Conservation (phyloP, 2,329 filamentous ascomycete genomes). For the Fusarium tricinctum region DNA sequence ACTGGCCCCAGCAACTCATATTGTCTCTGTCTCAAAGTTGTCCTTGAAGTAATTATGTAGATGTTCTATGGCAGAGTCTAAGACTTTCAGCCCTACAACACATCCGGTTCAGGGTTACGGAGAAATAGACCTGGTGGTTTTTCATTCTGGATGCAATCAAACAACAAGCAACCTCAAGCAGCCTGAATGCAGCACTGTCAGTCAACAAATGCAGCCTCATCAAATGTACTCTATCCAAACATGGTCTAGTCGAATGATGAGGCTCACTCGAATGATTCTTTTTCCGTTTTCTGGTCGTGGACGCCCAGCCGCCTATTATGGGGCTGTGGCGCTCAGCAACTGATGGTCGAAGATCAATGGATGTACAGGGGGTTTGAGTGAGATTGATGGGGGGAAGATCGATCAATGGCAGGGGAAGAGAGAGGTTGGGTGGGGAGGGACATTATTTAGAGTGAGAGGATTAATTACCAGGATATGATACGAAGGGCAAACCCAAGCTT, state of each 20-base stretch:
- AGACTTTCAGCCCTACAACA: constrained; percentile 39
- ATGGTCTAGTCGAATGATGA: constrained; percentile 23
- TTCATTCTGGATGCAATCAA: background rate
- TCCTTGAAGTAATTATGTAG: background rate
- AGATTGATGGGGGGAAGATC: constrained; percentile 11
- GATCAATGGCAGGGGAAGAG: constrained; percentile 25
- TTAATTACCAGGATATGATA: constrained; percentile 7
- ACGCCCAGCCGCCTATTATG: constrained; percentile 18
- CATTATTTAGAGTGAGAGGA: constrained; percentile 13
- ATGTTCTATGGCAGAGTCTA: constrained; percentile 8
- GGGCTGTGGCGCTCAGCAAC: constrained; percentile 24
- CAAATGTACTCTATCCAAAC: background rate
- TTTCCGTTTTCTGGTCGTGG: constrained; percentile 22
- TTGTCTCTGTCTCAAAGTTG: background rate
- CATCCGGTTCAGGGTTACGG: background rate
- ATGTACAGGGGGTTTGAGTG: constrained; percentile 22
- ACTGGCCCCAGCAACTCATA: background rate
- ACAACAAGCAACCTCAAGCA: background rate
- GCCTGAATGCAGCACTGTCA: background rate
- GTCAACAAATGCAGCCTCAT: constrained; percentile 11
- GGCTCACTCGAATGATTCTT: constrained; percentile 35
- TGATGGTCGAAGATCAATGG: constrained; percentile 23
- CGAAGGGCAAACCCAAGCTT: constrained; percentile 20
- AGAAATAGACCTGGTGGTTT: background rate
- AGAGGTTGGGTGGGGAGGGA: constrained; percentile 14